Conservation (phyloP, 257 asterid genomes). For the Osmanthus fragrans region DNA sequence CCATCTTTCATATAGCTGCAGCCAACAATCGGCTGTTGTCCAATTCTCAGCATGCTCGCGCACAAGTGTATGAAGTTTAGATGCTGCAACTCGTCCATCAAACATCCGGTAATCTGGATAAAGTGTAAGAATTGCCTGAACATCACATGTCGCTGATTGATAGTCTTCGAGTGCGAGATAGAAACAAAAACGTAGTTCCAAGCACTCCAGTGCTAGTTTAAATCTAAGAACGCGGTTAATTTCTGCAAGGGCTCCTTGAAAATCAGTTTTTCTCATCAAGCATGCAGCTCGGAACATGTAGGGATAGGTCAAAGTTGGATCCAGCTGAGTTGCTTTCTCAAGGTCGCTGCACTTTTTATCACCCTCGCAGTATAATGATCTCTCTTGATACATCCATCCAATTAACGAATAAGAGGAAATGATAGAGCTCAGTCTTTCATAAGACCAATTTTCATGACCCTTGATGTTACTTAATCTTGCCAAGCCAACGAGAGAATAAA, state of each 20-base stretch:
- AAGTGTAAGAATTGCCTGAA: slow-evolving; percentile 93
- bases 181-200: slow-evolving; percentile 93
- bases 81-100: slow-evolving; percentile 80
- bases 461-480: slow-evolving; percentile 63
- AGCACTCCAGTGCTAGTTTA: slow-evolving; percentile 88
- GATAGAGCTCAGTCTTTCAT: slow-evolving; percentile 63
- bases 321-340: slow-evolving; percentile 76
- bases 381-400: slow-evolving; percentile 99
- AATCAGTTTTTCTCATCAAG: slow-evolving; percentile 76
- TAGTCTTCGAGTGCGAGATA: slow-evolving; percentile 83
- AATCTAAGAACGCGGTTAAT: slow-evolving; percentile 86
- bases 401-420: slow-evolving; percentile 63
- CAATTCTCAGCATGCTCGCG: slow-evolving; percentile 88
- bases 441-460: slow-evolving; percentile 50
- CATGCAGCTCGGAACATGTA: slow-evolving; percentile 96
- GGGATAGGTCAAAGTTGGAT: slow-evolving; percentile 91
- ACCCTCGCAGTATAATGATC: slow-evolving; percentile 78
- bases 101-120: slow-evolving; percentile 79
- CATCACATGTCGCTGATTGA: slow-evolving; percentile 77
- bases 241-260: slow-evolving; percentile 77
- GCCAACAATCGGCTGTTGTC: slow-evolving; percentile 99
- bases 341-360: slow-evolving; percentile 61
- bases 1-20: slow-evolving; percentile 94
- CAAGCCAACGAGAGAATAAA: slow-evolving; percentile 75
- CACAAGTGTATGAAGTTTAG: slow-evolving; percentile 78